Evolutionary conservation across 257 asterid species (phyloP), one percentile per base, ranked within the genome.

Genomic region (Solanum chaucha): DNA sequence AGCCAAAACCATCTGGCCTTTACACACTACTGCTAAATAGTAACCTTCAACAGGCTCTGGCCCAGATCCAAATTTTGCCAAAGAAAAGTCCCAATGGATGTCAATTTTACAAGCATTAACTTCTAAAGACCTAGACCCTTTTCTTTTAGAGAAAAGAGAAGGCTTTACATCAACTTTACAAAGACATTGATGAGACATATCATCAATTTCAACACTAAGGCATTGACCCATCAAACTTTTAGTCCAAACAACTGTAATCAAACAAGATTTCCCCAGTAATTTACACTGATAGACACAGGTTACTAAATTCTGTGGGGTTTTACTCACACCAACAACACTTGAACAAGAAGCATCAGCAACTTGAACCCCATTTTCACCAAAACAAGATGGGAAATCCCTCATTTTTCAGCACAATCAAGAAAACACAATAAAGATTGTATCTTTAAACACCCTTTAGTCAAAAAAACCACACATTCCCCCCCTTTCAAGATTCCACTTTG

Each of bases 351-450:
- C 95, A 92, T 96, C 99, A 75, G 98, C 98, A 84, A 96, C 98
- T 85, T 95, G 99, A 82, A 96, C 99, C 10, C 99, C 98, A 89
- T 92, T 96, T 82, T 96, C 98, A 81, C 99, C 97, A 88, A 94
- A 95, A 88, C 99, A 96, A 86, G 99, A 95, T 86, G 99, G 99
- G 82, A 96, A 96, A 48, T 96, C 98, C 94, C 98, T 95, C 99
- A 96, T 96, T 83, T 92, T 20, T 17, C 24, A 35, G 28, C 34
- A 46, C 82, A 88, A 83, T 24, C 88, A 88, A 87, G 75, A 88
- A 86, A 87, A 85, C 64, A 70, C 13, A 30, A 2, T 36, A 71
- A 46, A 30, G 6, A 86, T 48, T 71, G 73, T 44, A 11, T 85
- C 67, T 85, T 71, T 85, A 46, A 8, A 80, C 67, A 46, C 65